Base-by-base conservation (phyloP, 2,329 filamentous ascomycete species). In the Talaromyces sp. region DNA sequence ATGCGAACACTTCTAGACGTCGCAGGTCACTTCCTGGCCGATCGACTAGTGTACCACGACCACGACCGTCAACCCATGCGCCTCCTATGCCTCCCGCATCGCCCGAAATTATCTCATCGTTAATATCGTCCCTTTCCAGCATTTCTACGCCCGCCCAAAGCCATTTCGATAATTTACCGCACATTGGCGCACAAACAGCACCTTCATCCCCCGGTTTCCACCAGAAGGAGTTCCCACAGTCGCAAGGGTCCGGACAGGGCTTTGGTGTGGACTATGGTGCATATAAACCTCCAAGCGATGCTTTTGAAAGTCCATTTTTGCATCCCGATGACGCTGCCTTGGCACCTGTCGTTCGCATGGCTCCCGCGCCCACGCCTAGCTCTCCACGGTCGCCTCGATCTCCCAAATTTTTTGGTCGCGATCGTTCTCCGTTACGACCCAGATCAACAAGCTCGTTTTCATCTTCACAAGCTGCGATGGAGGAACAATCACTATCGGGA, bases 261-360 rank as follows among this genome's bases (percentile, higher is more conserved):
- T 91, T 91, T 74, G 89, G 90, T 56, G 86, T 91, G 78, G 90
- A 91, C 74, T 92, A 92, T 83, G 87, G 89, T 66, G 84, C 87
- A 66, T 89, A 86, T 75, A 81, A 84, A 59, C 80, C 84, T 56
- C 80, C 84, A 4, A 82, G 83, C 61, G 82, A 86, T 19, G 72
- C 83, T 13, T 73, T 80, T 53, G 81, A 85, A 58, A 81, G 83
- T 40, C 78, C 81, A 58, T 80, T 81, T 69, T 68, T 83, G 63
- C 81, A 83, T 68, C 79, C 82, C 40, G 84, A 87, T 74, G 84
- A 87, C 78, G 84, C 84, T 49, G 85, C 85, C 36, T 80, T 83
- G 67, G 79, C 92, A 13, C 92, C 93, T 19, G 86, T 94, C 63
- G 86, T 96, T 71, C 89, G 90, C 69, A 96, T 93, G 36, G 87